These are phyloP conservation scores for Coemansia sp. DNA, from an alignment of 192 early-diverging fungal species.

Conservation along the genomic window DNA sequence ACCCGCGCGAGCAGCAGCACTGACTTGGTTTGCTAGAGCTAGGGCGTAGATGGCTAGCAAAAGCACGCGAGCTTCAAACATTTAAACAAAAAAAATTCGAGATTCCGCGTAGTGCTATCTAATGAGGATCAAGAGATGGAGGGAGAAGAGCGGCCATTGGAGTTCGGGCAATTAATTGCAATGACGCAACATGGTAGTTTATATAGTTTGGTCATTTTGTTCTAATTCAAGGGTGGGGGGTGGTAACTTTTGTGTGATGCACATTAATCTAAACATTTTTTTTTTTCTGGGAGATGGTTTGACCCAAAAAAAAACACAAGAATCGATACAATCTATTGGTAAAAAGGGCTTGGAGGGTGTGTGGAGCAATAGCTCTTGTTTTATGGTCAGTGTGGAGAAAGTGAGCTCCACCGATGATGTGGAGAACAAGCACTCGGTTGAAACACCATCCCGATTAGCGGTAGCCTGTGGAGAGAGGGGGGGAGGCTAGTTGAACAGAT, in stretches of 20 bases:
- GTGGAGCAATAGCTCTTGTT: background rate
- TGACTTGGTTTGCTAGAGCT: background rate
- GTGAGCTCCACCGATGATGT: background rate
- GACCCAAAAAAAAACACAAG: background rate
- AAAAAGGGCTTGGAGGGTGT: background rate
- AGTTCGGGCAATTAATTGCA: background rate
- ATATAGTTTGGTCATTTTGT: background rate
- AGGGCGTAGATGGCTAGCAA: background rate
- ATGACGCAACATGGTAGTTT: background rate
- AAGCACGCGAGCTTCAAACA: background rate
- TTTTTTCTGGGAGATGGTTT: background rate
- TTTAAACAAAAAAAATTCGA: background rate
- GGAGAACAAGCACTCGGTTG: background rate
- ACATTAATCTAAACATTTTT: background rate
- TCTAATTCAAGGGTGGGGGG: background rate
- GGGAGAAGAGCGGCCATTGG: background rate
- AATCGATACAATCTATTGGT: background rate
- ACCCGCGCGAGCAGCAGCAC: background rate
- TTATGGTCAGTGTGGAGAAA: background rate
- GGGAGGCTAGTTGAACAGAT: too few relatives aligned
- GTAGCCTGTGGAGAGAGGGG: background rate
- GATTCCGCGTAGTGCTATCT: background rate
- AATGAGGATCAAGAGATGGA: background rate
- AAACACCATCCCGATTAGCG: background rate
- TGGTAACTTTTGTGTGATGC: background rate